Evolutionary conservation across 768 basidiomycete species (phyloP), one percentile per base, ranked within the genome.

Genomic region (Rubroboletus pulcherrimus): DNA sequence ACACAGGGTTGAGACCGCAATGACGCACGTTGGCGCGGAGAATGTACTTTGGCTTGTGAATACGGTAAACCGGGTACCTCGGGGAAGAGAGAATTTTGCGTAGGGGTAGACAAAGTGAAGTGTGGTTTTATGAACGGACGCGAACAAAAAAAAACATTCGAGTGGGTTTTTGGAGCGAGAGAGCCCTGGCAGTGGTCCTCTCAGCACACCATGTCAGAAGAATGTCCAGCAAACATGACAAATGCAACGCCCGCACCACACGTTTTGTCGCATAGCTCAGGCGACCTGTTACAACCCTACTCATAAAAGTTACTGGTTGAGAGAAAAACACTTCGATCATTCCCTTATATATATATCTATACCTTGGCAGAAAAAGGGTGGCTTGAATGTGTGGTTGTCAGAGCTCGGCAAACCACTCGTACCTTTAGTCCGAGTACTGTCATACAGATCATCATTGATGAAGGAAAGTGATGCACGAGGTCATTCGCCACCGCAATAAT

Each of bases 401-500:
- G 42, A 56, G 50, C 54, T 67, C 59, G 57, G 62, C 41, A 62
- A 55, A 41, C 46, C 38, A 46, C 38, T 47, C 49, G 44, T 59
- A 67, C 62, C 62, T 57, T 40, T 49, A 26, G 55, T 53, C 45
- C 24, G 52, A 59, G 54, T 44, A 48, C 42, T 54, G 53, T 61
- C 63, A 19, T 53, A 50, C 17, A 45, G 38, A 60, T 58, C 48
- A 63, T 49, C 55, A 63, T 62, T 47, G 57, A 60, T 64, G 54
- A 48, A 55, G 51, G 51, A 39, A 39, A 46, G 37, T 65, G 61
- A 67, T 67, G 7, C 66, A 67, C 63, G 66, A 67, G 66, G 66
- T 65, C 51, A 51, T 46, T 51, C 53, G 54, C 65, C 55, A 52
- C 58, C 47, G 44, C 49, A 65, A 55, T 47, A 47, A 42, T 50